These are phyloP conservation scores for Rhodotorula sp. DNA, from an alignment of 1,284 basidiomycete species.

Conservation along the genomic window DNA sequence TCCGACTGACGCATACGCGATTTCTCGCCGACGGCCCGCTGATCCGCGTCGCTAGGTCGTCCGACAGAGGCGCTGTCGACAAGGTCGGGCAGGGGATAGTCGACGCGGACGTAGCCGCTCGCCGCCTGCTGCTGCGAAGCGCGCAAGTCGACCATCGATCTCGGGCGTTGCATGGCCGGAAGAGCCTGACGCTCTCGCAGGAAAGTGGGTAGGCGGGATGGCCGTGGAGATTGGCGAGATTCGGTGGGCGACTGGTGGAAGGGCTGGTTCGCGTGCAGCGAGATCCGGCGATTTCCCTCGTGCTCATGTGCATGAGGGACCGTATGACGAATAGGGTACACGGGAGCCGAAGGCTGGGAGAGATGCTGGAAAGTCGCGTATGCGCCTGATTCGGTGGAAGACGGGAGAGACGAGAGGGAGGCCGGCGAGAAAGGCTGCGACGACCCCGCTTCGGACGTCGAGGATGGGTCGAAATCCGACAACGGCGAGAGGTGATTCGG, in stretches of 20 bases:
- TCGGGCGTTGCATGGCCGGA: constrained; percentile 15
- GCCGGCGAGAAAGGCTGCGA: constrained; percentile 28
- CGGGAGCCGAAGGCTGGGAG: constrained; percentile 3
- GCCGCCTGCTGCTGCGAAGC: not conserved
- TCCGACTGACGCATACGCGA: constrained; percentile 13
- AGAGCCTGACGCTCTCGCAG: constrained; percentile 23
- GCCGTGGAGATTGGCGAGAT: not conserved
- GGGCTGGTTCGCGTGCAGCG: not conserved
- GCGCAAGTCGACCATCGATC: constrained; percentile 36
- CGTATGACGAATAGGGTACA: not conserved
- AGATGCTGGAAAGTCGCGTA: constrained; percentile 7
- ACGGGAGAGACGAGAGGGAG: constrained; percentile 32
- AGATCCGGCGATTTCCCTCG: not conserved
- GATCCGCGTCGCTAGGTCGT: not conserved
- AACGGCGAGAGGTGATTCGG: constrained; percentile 29
- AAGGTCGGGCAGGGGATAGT: not conserved
- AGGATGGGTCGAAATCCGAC: constrained; percentile 24
- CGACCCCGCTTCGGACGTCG: constrained; percentile 22
- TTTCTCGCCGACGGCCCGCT: not conserved
- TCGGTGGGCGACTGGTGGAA: not conserved
- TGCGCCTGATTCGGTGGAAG: constrained; percentile 26
- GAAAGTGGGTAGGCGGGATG: constrained; percentile 33
- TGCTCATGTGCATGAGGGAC: not conserved
- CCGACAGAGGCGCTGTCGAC: constrained; percentile 4
- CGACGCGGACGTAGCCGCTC: not conserved